phyloP scores from a whole-genome alignment of 176 grass and related monocot species.

The Pontederia paniculata region DNA sequence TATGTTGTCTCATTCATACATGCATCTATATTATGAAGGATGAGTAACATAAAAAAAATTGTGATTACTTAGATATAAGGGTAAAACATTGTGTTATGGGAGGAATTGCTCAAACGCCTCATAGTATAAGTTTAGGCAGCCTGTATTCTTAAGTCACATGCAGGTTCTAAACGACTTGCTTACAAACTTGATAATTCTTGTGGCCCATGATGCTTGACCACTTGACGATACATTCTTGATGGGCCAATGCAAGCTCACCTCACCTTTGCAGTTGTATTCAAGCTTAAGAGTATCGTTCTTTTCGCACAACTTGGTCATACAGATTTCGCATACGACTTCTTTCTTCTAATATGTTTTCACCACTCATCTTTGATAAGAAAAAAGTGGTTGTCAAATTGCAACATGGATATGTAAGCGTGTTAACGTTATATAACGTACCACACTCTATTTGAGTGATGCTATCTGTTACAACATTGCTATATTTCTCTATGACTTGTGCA shows the following conservation, averaged over 20 bases:
- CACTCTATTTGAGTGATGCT: constrained; percentile 29
- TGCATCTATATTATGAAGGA: no score
- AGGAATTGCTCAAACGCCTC: background rate
- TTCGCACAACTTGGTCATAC: constrained; percentile 69
- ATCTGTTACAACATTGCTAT: constrained; percentile 25
- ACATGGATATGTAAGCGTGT: no score
- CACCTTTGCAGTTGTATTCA: constrained; percentile 77
- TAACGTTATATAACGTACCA: no score
- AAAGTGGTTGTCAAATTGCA: constrained; percentile 25
- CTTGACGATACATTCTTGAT: constrained; percentile 70
- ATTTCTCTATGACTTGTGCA: constrained; percentile 6
- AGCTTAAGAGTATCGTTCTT: constrained; percentile 53
- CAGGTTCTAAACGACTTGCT: constrained; percentile 68
- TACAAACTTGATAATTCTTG: constrained; percentile 68
- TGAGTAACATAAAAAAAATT: background rate
- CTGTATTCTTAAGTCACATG: constrained; percentile 62
- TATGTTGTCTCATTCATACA: no score
- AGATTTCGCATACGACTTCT: constrained; percentile 91
- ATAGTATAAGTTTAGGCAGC: constrained; percentile 7
- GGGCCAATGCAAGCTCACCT: constrained; percentile 68
- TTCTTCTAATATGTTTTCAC: constrained; percentile 74
- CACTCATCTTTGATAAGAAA: constrained; percentile 17
- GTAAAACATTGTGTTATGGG: constrained; percentile 3
- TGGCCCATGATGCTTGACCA: constrained; percentile 84
- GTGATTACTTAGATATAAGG: constrained; percentile 27